Conservation (phyloP, 2,329 filamentous ascomycete species). For the Calonectria hongkongensis region DNA sequence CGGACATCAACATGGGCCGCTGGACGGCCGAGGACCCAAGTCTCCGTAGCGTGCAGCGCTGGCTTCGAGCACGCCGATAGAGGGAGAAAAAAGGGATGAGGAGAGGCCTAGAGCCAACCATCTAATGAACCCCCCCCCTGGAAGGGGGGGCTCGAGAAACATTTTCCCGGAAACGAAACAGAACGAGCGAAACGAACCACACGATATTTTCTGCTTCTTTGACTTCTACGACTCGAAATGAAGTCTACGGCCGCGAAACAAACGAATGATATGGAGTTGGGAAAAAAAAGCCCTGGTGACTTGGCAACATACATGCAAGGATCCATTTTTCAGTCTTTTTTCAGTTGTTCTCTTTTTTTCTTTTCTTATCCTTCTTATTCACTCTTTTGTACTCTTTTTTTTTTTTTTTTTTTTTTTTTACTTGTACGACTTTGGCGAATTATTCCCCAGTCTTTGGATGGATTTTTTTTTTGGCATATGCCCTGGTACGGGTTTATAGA, state of each 20-base stretch:
- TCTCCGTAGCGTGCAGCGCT: slow-evolving; percentile 74
- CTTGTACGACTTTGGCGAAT: slow-evolving; percentile 42
- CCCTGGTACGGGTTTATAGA: slow-evolving; percentile 45
- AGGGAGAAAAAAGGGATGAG: slow-evolving; percentile 36
- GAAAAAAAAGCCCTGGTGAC: slow-evolving; percentile 26
- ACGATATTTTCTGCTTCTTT: slow-evolving; percentile 46
- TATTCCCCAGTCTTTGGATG: slow-evolving; percentile 40
- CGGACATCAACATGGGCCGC: slow-evolving; percentile 73
- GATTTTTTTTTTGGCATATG: slow-evolving; percentile 29
- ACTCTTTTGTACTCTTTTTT: background rate
- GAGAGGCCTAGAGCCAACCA: slow-evolving; percentile 37
- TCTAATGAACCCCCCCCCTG: slow-evolving; percentile 20
- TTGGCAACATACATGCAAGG: slow-evolving; percentile 43
- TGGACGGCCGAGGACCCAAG: slow-evolving; percentile 79
- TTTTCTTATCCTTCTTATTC: slow-evolving; percentile 1
- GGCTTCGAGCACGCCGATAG: slow-evolving; percentile 67
- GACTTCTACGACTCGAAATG: slow-evolving; percentile 51
- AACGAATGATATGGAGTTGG: slow-evolving; percentile 41
- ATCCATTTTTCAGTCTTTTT: slow-evolving; percentile 22
- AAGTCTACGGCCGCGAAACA: slow-evolving; percentile 46
- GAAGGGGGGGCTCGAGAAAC: slow-evolving; percentile 14
- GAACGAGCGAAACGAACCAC: slow-evolving; percentile 42
- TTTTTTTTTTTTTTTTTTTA: slow-evolving; percentile 38
- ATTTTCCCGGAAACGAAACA: slow-evolving; percentile 37
- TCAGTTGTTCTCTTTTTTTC: slow-evolving; percentile 3